Evolutionary conservation across 805 yeast genomes (phyloP).

Genomic region (Candida stauntonica): DNA sequence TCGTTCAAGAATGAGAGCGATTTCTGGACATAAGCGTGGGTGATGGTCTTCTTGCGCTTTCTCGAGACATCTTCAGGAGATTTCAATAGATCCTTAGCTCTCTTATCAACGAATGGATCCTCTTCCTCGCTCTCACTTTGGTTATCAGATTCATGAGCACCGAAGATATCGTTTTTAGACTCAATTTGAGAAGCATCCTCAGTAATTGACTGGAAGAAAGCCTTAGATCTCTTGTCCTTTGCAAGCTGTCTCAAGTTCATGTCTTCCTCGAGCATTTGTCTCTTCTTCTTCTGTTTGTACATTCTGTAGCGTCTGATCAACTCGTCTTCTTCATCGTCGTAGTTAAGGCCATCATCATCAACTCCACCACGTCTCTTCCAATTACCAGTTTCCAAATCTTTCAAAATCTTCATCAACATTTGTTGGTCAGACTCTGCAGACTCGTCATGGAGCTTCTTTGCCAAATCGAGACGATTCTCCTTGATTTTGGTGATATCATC

Average conservation of each 20-base stretch:
- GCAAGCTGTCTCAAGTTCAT: constrained; percentile 45
- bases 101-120: constrained; percentile 27
- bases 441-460: constrained; percentile 53
- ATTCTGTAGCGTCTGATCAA: constrained; percentile 32
- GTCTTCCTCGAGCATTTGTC: constrained; percentile 44
- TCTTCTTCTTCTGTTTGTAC: constrained; percentile 27
- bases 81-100: constrained; percentile 7
- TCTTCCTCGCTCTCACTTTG: constrained; percentile 28
- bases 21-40: constrained; percentile 52
- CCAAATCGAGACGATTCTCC: constrained; percentile 53
- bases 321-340: constrained; percentile 75
- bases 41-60: constrained; percentile 33
- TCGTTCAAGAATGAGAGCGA: constrained; percentile 49
- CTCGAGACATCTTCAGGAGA: constrained; percentile 15
- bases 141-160: constrained; percentile 23
- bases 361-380: constrained; percentile 54
- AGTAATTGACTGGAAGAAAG: constrained; percentile 63
- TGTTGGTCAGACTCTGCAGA: constrained; percentile 58
- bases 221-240: constrained; percentile 53
- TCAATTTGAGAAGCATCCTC: constrained; percentile 36
- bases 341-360: constrained; percentile 53
- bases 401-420: constrained; percentile 60
- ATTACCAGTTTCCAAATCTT: constrained; percentile 69
- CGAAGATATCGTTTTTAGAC: constrained; percentile 30
- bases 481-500: constrained; percentile 62